phyloP scores from a whole-genome alignment of 805 yeast species.

The Komagataella phaffii region DNA sequence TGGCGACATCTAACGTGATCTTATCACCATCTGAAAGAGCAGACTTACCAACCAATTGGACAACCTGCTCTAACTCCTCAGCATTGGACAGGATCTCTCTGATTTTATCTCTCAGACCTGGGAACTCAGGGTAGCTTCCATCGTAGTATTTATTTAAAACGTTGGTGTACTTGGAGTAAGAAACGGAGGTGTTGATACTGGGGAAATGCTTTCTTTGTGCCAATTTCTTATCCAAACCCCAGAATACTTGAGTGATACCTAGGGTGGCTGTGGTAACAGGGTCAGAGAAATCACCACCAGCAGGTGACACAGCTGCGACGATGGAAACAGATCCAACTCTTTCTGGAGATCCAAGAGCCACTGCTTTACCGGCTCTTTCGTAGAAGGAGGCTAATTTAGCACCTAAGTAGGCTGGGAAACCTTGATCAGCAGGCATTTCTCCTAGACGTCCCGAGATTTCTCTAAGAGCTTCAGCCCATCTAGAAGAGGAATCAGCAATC shows the following conservation, averaged over 20 bases:
- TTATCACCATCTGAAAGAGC: conserved; percentile 95
- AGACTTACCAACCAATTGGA: conserved; percentile 96
- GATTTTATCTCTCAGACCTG: conserved; percentile 78
- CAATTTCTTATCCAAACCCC: conserved; percentile 98
- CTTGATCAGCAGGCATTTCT: conserved; percentile 99
- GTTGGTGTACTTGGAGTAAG: conserved; percentile 92
- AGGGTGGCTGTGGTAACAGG: conserved; percentile 97
- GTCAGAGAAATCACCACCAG: conserved; percentile 99
- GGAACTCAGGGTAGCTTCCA: conserved; percentile 79
- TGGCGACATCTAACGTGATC: conserved; percentile 88
- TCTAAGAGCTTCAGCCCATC: conserved; percentile 99
- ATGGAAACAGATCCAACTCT: conserved; percentile 98
- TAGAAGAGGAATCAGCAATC: conserved; percentile 99
- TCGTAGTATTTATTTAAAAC: conserved; percentile 82
- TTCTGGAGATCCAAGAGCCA: conserved; percentile 91
- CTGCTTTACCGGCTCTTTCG: conserved; percentile 98
- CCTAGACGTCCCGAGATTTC: conserved; percentile 99
- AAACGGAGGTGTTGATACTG: conserved; percentile 89
- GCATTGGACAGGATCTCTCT: conserved; percentile 93
- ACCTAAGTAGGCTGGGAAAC: conserved; percentile 99
- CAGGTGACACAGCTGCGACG: conserved; percentile 99
- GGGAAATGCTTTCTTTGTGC: conserved; percentile 99
- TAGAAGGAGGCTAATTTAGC: conserved; percentile 97
- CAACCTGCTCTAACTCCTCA: conserved; percentile 98
- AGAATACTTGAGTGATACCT: conserved; percentile 99